A percentile compares a stretch with the other conserved stretches of the same genome.
phyloP scores from a whole-genome alignment of 768 basidiomycete genomes.

The Mycena albidolilacea region DNA sequence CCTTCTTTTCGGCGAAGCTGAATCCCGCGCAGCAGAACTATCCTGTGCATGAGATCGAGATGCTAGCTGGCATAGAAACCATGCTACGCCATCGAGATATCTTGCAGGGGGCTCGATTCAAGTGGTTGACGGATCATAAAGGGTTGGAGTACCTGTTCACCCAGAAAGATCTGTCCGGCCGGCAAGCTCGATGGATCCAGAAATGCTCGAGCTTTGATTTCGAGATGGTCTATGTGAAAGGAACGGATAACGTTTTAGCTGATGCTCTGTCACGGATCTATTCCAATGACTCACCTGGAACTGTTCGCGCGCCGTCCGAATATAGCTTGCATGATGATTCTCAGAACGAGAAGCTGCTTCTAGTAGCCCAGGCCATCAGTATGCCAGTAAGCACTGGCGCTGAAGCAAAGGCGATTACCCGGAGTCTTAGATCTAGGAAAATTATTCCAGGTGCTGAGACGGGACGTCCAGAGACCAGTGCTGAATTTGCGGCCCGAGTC shows the following conservation, averaged over 20 bases:
- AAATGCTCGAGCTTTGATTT: slow-evolving; percentile 10
- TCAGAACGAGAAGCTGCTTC: not conserved
- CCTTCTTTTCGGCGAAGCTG: too few species aligned
- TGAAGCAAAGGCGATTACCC: not conserved
- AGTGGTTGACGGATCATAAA: slow-evolving; percentile 12
- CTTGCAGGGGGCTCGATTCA: slow-evolving; percentile 6
- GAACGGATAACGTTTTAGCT: slow-evolving; percentile 2
- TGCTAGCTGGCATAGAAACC: not conserved
- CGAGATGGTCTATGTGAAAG: slow-evolving; percentile 6
- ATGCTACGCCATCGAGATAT: slow-evolving; percentile 21
- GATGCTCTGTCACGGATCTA: not conserved
- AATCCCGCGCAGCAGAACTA: too few species aligned
- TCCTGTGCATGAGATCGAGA: too few species aligned
- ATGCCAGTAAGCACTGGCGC: not conserved
- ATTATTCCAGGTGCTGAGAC: too few species aligned
- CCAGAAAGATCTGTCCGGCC: slow-evolving; percentile 5
- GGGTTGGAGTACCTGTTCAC: slow-evolving; percentile 2
- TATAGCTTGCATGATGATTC: not conserved
- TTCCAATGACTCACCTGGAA: not conserved
- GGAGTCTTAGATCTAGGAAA: not conserved
- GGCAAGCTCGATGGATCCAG: slow-evolving; percentile 10
- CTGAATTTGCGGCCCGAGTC: too few species aligned
- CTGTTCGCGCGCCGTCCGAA: not conserved
- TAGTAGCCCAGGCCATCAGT: not conserved
- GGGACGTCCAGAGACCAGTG: too few species aligned